Evolutionary conservation across 2,329 filamentous ascomycete genomes (phyloP), one percentile per base, ranked within the genome.

Genomic region (Xylariales sp.): DNA sequence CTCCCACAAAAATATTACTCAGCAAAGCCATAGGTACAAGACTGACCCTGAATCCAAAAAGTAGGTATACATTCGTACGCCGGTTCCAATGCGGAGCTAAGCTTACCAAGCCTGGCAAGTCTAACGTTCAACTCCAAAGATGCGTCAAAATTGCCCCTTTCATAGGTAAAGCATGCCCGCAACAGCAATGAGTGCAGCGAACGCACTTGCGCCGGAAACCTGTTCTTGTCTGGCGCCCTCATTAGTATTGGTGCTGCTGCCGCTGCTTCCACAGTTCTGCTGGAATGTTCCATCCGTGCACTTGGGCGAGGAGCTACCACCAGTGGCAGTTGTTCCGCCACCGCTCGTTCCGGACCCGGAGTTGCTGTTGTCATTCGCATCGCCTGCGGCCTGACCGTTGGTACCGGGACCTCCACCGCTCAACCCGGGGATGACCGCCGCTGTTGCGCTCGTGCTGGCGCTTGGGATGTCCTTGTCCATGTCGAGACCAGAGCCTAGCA

Each of bases 401-500:
- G 57, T 58, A 9, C 59, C 58, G 25, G 53, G 49, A 3, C 59
- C 59, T 14, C 52, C 54, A 20, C 57, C 57, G 32, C 51, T 60
- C 24, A 58, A 33, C 11, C 59, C 59, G 10, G 59, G 59, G 38
- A 56, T 50, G 32, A 56, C 51, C 8, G 51, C 52, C 25, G 42
- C 42, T 3, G 46, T 41, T 11, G 43, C 46, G 31, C 46, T 47
- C 22, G 51, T 48, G 22, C 50, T 44, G n/a, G 51, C 70, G 16
- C 64, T 62, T 4, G 57, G 48, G 31, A 52, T 48, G 27, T 56
- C 57, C 39, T 56, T 57, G 43, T 75, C 61, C 76, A 84, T 87
- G 58, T 97, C 75, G 31, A 83, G 74, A 39, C 93, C 93, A 2
- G 86, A 88, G n/a, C 81, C 90, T 40, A 82, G 68, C 48, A 97